phyloP scores from a whole-genome alignment of 2,329 filamentous ascomycete species.

The Curvularia sp. region DNA sequence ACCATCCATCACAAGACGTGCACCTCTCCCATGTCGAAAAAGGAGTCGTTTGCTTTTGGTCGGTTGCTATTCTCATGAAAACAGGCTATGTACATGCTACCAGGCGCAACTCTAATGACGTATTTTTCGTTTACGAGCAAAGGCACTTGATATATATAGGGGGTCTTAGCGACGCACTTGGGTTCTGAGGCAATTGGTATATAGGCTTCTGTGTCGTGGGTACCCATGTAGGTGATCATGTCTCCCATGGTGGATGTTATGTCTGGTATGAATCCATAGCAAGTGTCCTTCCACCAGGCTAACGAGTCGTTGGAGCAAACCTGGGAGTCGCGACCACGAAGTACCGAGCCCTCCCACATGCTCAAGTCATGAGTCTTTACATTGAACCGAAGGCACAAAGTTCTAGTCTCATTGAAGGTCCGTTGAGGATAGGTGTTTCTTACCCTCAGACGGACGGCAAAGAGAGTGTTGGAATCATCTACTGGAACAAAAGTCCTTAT shows the following conservation, averaged over 20 bases:
- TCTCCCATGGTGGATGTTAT: not conserved
- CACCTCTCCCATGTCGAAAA: constrained; percentile 7
- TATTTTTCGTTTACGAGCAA: constrained; percentile 16
- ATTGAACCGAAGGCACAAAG: constrained; percentile 23
- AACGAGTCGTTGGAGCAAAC: not conserved
- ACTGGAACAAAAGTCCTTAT: constrained; percentile 9
- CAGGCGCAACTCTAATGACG: constrained; percentile 1
- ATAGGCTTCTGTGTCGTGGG: not conserved
- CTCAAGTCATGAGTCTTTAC: constrained; percentile 21
- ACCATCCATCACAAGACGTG: not conserved
- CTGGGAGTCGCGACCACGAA: not conserved
- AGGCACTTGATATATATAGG: too few relatives aligned
- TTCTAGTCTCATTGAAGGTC: not conserved
- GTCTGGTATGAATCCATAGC: constrained; percentile 1
- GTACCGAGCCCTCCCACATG: not conserved
- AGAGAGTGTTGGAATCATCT: constrained; percentile 3
- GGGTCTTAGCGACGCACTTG: too few relatives aligned
- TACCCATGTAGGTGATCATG: constrained; percentile 8
- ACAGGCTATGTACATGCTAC: constrained; percentile 10
- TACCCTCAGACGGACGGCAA: constrained; percentile 3
- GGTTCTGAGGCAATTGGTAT: not conserved
- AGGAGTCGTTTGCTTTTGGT: constrained; percentile 1
- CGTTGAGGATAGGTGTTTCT: not conserved
- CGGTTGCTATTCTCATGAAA: constrained; percentile 12
- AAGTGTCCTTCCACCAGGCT: constrained; percentile 30